A percentile compares a stretch with the other conserved stretches of the same genome.
Evolutionary conservation across 2,329 filamentous ascomycete species (phyloP).

Genomic region (Trichothecium roseum): DNA sequence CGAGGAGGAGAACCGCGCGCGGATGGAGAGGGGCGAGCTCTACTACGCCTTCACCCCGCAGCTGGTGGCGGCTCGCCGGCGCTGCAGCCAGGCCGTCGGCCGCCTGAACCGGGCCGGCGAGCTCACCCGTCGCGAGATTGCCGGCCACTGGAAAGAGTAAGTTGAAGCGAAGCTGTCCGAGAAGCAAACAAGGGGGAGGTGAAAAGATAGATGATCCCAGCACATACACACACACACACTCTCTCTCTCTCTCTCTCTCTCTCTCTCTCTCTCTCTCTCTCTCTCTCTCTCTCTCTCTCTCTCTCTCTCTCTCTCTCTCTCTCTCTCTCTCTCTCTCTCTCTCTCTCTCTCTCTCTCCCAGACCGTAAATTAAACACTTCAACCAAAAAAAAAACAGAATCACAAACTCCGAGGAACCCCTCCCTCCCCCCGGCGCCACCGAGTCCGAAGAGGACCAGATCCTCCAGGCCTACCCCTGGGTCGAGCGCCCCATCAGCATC

Average conservation of each 20-base stretch:
- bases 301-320: no score
- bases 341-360: no score
- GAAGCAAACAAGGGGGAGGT: no score
- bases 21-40: constrained; percentile 58
- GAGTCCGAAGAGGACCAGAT: constrained; percentile 54
- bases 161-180: constrained; percentile 15
- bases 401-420: constrained; percentile 46
- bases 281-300: no score
- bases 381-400: constrained; percentile 34
- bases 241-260: no score
- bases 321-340: no score
- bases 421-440: constrained; percentile 48
- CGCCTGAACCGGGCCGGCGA: constrained; percentile 55
- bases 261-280: no score
- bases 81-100: constrained; percentile 50
- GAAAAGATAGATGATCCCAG: no score
- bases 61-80: constrained; percentile 49
- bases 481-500: constrained; percentile 58
- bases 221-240: no score
- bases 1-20: constrained; percentile 34
- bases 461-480: constrained; percentile 55
- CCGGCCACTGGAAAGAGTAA: constrained; percentile 65
- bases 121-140: constrained; percentile 47
- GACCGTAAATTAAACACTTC: no score
- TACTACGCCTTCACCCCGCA: constrained; percentile 66